Evolutionary conservation across 192 early-diverging fungal species (phyloP).

Genomic region (Coemansia sp.): DNA sequence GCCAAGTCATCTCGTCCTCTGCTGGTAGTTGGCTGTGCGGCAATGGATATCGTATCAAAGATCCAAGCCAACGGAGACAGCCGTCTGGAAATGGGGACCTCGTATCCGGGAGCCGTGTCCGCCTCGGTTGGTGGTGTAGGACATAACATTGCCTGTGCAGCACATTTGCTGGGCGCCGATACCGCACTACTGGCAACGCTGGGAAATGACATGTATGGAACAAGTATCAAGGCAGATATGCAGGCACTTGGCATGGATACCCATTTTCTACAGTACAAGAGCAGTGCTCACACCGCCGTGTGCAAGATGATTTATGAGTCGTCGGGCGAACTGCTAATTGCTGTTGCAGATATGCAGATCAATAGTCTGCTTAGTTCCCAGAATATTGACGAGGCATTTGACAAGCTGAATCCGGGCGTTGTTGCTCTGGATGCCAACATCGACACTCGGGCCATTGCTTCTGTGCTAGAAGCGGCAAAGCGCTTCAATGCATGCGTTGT

Average conservation of each 20-base stretch:
- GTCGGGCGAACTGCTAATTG: constrained; percentile 70
- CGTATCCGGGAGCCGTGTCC: constrained; percentile 66
- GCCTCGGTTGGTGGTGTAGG: constrained; percentile 86
- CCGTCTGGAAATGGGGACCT: constrained; percentile 53
- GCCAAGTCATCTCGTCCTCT: constrained; percentile 44
- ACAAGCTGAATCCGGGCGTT: constrained; percentile 18
- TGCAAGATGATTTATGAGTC: constrained; percentile 77
- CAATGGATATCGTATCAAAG: constrained; percentile 70
- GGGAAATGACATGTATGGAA: constrained; percentile 70
- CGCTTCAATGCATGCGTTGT: constrained; percentile 46
- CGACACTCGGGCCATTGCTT: constrained; percentile 39
- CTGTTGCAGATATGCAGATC: constrained; percentile 92
- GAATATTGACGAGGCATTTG: constrained; percentile 14
- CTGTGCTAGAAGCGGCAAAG: constrained; percentile 45
- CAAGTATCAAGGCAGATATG: constrained; percentile 56
- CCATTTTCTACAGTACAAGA: constrained; percentile 15
- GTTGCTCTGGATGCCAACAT: constrained; percentile 80
- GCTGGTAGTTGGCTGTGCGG: constrained; percentile 83
- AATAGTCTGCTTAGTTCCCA: constrained; percentile 56
- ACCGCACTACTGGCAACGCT: constrained; percentile 66
- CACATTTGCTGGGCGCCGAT: constrained; percentile 60
- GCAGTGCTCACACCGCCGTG: constrained; percentile 60
- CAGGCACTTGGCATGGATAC: constrained; percentile 59
- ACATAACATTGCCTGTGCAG: constrained; percentile 86
- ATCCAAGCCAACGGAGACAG: not conserved